Evolutionary conservation across 2,329 filamentous ascomycete species (phyloP).

Genomic region (Colletotrichum noveboracense): DNA sequence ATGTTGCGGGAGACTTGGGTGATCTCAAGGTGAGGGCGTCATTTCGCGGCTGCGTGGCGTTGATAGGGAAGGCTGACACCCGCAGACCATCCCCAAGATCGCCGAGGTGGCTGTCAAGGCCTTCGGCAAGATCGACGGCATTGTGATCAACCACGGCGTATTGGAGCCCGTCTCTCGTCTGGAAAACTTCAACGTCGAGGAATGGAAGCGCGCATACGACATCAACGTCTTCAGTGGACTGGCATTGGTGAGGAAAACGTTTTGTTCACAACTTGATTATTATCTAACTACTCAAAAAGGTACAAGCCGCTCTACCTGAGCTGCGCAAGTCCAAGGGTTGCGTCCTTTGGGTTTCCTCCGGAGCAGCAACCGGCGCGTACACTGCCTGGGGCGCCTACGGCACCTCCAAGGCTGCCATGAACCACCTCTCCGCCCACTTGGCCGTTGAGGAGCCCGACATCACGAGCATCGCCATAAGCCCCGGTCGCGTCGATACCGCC

Average conservation of each 20-base stretch:
- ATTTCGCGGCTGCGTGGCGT: not conserved
- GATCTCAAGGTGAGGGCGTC: constrained; percentile 49
- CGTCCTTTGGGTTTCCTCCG: constrained; percentile 81
- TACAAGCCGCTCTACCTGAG: constrained; percentile 72
- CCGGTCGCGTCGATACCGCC: constrained; percentile 84
- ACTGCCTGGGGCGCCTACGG: constrained; percentile 82
- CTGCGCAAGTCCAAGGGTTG: constrained; percentile 73
- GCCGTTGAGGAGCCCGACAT: constrained; percentile 79
- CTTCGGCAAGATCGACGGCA: constrained; percentile 77
- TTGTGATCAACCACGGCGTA: constrained; percentile 88
- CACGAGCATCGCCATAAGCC: constrained; percentile 73
- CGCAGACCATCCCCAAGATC: constrained; percentile 62
- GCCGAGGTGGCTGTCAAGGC: constrained; percentile 68
- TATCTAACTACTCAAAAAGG: constrained; percentile 47
- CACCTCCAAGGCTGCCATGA: constrained; percentile 81
- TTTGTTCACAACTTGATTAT: not conserved
- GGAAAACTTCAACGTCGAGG: constrained; percentile 67
- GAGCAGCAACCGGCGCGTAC: constrained; percentile 72
- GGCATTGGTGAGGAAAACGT: constrained; percentile 65
- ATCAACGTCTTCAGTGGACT: constrained; percentile 88
- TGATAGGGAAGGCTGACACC: not conserved
- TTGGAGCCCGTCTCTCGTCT: constrained; percentile 78
- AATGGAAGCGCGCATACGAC: constrained; percentile 80
- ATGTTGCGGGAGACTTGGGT: constrained; percentile 59
- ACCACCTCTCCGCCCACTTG: constrained; percentile 77